phyloP scores from a whole-genome alignment of 805 yeast genomes.

The Tetrapisispora arboricola region DNA sequence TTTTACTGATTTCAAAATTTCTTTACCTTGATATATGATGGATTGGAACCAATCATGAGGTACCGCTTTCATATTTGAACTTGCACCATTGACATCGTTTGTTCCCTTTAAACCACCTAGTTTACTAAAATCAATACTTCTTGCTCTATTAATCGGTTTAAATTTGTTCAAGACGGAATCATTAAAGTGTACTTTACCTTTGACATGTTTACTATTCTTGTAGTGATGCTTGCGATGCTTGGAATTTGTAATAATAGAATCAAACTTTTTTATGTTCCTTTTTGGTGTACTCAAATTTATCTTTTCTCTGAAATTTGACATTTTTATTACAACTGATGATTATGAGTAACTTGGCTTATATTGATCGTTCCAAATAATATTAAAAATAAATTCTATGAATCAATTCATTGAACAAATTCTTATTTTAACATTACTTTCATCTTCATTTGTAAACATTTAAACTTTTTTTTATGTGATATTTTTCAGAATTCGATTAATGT shows the following conservation, averaged over 20 bases:
- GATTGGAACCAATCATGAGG: neutral
- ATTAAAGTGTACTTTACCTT: neutral
- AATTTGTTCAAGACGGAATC: neutral
- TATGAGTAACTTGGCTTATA: too few relatives aligned
- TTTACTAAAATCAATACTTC: neutral
- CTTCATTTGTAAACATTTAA: too few relatives aligned
- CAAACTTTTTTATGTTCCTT: conserved; percentile 14
- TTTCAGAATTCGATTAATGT: too few relatives aligned
- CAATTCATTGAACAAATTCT: too few relatives aligned
- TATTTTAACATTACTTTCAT: too few relatives aligned
- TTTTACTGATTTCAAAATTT: neutral
- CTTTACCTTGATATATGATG: neutral
- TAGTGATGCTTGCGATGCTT: neutral
- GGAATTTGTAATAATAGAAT: conserved; percentile 5
- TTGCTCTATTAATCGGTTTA: neutral
- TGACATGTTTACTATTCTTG: neutral
- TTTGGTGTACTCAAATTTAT: conserved; percentile 13
- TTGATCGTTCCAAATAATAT: too few relatives aligned
- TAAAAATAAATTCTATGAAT: too few relatives aligned
- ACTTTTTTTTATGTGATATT: too few relatives aligned
- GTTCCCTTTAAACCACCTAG: neutral
- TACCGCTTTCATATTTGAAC: neutral
- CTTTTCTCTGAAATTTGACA: neutral
- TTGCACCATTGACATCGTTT: neutral
- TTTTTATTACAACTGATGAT: neutral